Evolutionary conservation across 1,284 basidiomycete species (phyloP), one percentile per base, ranked within the genome.

Genomic region (Heliocybe sulcata): DNA sequence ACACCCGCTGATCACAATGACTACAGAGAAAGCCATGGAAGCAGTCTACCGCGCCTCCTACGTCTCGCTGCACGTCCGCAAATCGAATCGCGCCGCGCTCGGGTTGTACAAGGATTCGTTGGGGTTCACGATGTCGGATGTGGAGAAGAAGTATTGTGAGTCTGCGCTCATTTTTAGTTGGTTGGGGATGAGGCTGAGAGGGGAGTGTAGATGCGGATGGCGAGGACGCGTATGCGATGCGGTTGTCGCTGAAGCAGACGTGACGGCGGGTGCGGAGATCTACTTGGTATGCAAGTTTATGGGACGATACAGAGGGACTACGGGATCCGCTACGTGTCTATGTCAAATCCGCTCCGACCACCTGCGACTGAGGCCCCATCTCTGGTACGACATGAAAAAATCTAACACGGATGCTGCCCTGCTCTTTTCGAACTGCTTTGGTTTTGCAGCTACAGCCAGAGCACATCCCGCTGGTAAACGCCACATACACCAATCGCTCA

Each of bases 181-280:
- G 2, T 35, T 33, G 31, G 29, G 52, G 51, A 3, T 57, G 53
- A 45, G 6, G 31, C 27, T 56, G 54, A n/a, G n/a, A n/a, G n/a
- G 47, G 45, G 33, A 9, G 33, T 45, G 23, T 60, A 94, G 92
- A 95, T 72, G 92, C 91, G 2, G 93, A 96, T 64, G 92, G 92
- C 9, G 93, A 96, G 71, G 92, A 95, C 62, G 93, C 94, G 33
- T 94, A 91, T 65, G 85, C 90, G 1, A 95, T 96, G 93, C 80
- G 83, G 38, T 77, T 91, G 51, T 76, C 76, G 2, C 71, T 90
- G 56, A 77, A 80, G n/a, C n/a, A n/a, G n/a, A n/a, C n/a, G n/a
- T n/a, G n/a, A n/a, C n/a, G n/a, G n/a, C n/a, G n/a, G n/a, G n/a
- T n/a, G n/a, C n/a, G n/a, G n/a, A n/a, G n/a, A n/a, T n/a, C n/a